Evolutionary conservation across 495 filamentous ascomycete species (phyloP).

Genomic region (Trichoderma gamsii): DNA sequence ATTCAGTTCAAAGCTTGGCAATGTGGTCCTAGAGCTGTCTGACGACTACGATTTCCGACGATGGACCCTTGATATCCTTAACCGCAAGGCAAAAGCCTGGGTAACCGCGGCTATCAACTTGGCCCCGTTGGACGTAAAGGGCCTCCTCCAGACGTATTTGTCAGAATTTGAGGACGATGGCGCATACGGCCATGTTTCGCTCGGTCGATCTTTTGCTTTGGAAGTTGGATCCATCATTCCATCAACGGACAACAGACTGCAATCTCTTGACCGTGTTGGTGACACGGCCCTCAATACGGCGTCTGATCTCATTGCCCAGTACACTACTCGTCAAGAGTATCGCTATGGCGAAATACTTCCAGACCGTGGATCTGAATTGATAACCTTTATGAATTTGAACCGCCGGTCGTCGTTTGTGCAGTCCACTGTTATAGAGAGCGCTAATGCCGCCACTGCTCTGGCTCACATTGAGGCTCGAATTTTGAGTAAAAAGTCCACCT

Average conservation of each 20-base stretch:
- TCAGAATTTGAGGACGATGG: constrained; percentile 88
- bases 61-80: constrained; percentile 68
- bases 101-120: constrained; percentile 71
- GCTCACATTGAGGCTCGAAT: constrained; percentile 63
- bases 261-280: constrained; percentile 65
- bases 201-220: constrained; percentile 91
- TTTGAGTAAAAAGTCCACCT: constrained; percentile 55
- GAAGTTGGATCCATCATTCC: constrained; percentile 89
- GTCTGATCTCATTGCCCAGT: constrained; percentile 92
- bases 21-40: constrained; percentile 79
- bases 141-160: constrained; percentile 87
- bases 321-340: constrained; percentile 95
- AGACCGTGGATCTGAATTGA: constrained; percentile 56
- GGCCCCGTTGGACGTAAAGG: constrained; percentile 91
- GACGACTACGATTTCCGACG: constrained; percentile 79
- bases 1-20: constrained; percentile 65
- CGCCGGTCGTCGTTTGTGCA: constrained; percentile 37
- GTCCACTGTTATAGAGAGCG: constrained; percentile 40
- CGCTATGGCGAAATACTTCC: constrained; percentile 66
- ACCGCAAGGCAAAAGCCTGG: constrained; percentile 73
- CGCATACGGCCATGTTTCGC: constrained; percentile 77
- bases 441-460: constrained; percentile 54
- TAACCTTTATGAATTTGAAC: constrained; percentile 49
- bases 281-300: constrained; percentile 75
- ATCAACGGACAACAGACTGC: constrained; percentile 76